Evolutionary conservation across 1,284 basidiomycete species (phyloP).

Genomic region (Golubevia sp.): DNA sequence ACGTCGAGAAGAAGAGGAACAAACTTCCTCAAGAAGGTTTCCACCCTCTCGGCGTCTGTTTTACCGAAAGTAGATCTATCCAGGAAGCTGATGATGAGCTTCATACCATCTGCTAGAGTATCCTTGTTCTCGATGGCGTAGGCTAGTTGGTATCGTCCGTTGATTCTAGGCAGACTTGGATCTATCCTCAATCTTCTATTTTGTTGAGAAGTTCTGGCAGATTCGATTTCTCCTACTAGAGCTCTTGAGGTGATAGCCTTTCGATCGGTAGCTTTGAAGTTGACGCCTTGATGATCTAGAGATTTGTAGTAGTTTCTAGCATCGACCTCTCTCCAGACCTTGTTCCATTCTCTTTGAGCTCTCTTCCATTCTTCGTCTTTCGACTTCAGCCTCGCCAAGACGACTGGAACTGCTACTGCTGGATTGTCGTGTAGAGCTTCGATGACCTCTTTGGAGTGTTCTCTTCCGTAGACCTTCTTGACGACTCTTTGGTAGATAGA

Average conservation of each 20-base stretch:
- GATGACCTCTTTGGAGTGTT: conserved; percentile 80
- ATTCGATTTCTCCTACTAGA: conserved; percentile 86
- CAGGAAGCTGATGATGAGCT: conserved; percentile 86
- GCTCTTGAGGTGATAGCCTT: conserved; percentile 89
- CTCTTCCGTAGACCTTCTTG: conserved; percentile 92
- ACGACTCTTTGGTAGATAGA: conserved; percentile 90
- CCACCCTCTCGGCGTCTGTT: conserved; percentile 79
- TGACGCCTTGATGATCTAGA: conserved; percentile 92
- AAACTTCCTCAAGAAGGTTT: conserved; percentile 82
- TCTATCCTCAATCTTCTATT: conserved; percentile 61
- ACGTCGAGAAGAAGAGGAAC: conserved; percentile 81
- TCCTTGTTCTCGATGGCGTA: conserved; percentile 78
- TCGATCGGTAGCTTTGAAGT: conserved; percentile 95
- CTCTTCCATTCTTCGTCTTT: conserved; percentile 98
- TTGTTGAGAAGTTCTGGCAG: conserved; percentile 75
- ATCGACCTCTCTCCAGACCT: conserved; percentile 96
- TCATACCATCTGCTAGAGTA: conserved; percentile 84
- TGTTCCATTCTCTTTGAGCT: conserved; percentile 92
- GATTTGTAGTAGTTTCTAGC: conserved; percentile 97
- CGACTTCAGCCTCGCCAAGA: conserved; percentile 84
- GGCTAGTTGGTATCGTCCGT: conserved; percentile 71
- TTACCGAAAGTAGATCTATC: conserved; percentile 79
- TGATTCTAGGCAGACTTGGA: too few relatives aligned
- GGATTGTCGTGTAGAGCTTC: conserved; percentile 91
- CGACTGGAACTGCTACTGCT: conserved; percentile 85